Base-by-base conservation (phyloP, 768 basidiomycete species). In the Asterophora parasitica region DNA sequence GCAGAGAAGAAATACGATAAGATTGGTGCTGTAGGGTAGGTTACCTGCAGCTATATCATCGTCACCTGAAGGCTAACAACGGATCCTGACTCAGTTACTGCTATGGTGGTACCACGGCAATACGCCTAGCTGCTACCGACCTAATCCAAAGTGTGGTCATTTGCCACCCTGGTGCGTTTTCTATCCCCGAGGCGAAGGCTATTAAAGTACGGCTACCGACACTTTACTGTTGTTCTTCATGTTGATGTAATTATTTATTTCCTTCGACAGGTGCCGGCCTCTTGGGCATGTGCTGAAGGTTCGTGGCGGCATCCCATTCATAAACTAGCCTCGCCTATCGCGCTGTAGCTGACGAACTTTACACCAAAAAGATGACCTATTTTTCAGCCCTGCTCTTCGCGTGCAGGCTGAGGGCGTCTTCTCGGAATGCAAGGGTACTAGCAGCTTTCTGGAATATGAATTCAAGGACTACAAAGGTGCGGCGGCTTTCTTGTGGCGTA, bases 11-110 rank as follows among this genome's bases (percentile, higher is more conserved):
- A 64, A 16, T 75, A 73, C 45, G 63, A 65, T 28, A 70, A 70
- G 46, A 32, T 73, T n/a, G 73, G 73, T 7, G 66, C 64, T 16
- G 62, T 71, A 3, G 71, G 72, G 67, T 72, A 46, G 35, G 61
- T 5, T 32, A 19, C n/a, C n/a, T 20, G 30, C 17, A 17, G 41
- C 26, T n/a, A n/a, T n/a, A n/a, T n/a, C n/a, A n/a, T n/a, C n/a
- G n/a, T n/a, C 23, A 3, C 23, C 23, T 23, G 23, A 23, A 23
- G 23, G 23, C n/a, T n/a, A n/a, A n/a, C n/a, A n/a, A n/a, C n/a
- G n/a, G 6, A 23, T 23, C 23, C 23, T n/a, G 6, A 23, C 23
- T 31, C 56, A 61, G 61, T 3, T 61, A 61, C 41, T 60, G 58
- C 41, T 60, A 50, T 35, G 61, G 61, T 4, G 61, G 61, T 13